These are phyloP conservation scores for Blastosporella zonata DNA, from an alignment of 1,284 basidiomycete genomes.

Conservation along the genomic window DNA sequence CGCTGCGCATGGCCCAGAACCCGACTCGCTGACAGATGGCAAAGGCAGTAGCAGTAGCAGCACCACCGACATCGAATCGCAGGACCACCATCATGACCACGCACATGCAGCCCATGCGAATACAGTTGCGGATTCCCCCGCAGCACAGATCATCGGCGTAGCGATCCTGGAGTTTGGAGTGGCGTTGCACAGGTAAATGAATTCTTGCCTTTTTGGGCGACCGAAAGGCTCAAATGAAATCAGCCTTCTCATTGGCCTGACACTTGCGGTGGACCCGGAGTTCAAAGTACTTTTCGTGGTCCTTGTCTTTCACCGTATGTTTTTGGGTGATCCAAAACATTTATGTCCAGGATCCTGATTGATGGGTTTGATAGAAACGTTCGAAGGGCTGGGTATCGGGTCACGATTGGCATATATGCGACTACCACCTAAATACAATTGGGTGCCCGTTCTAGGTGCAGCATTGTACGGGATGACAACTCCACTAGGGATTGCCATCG, in stretches of 20 bases:
- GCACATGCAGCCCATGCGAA: not conserved
- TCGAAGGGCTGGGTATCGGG: slow-evolving; percentile 90
- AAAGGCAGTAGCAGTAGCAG: slow-evolving; percentile 9
- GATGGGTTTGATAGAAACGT: slow-evolving; percentile 59
- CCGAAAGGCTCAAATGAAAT: not conserved
- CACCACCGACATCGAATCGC: slow-evolving; percentile 24
- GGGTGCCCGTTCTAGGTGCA: slow-evolving; percentile 65
- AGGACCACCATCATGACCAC: slow-evolving; percentile 10
- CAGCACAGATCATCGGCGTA: slow-evolving; percentile 83
- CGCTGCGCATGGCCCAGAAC: slow-evolving; percentile 68
- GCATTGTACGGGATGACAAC: slow-evolving; percentile 78
- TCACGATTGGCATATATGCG: slow-evolving; percentile 76
- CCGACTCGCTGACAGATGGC: slow-evolving; percentile 14
- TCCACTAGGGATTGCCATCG: slow-evolving; percentile 79
- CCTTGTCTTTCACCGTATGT: slow-evolving; percentile 83
- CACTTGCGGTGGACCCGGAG: slow-evolving; percentile 79
- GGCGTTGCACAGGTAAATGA: slow-evolving; percentile 70
- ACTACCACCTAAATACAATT: slow-evolving; percentile 58
- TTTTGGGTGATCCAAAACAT: slow-evolving; percentile 12
- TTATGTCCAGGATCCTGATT: not conserved
- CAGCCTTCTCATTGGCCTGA: slow-evolving; percentile 88
- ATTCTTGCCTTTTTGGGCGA: not conserved
- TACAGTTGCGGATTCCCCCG: slow-evolving; percentile 38
- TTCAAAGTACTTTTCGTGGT: slow-evolving; percentile 91
- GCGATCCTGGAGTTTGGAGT: slow-evolving; percentile 92